These are phyloP conservation scores for Pseudogymnoascus sp. DNA, from an alignment of 2,329 filamentous ascomycete genomes.

Conservation along the genomic window DNA sequence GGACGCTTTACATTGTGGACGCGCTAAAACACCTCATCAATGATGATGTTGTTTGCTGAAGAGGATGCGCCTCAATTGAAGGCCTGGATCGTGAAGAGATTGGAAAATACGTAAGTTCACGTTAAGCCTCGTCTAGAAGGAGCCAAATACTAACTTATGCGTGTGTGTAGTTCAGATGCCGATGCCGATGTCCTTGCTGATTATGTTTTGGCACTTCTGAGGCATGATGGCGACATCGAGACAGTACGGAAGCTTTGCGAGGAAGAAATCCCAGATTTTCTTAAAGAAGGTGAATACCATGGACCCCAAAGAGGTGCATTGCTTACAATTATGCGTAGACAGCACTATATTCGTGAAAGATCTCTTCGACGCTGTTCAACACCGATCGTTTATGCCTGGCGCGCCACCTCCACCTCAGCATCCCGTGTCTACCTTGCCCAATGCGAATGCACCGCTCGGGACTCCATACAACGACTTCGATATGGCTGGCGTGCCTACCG, in stretches of 20 bases:
- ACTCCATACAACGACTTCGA: conserved; percentile 18
- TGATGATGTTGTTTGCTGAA: conserved; percentile 52
- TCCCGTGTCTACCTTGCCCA: conserved; percentile 21
- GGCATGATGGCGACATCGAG: conserved; percentile 57
- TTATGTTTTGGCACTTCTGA: conserved; percentile 70
- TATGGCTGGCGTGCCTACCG: conserved; percentile 16
- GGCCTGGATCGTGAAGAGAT: conserved; percentile 67
- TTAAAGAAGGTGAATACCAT: conserved; percentile 49
- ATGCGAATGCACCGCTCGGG: conserved; percentile 12
- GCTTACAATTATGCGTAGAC: conserved; percentile 33
- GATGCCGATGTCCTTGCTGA: conserved; percentile 76
- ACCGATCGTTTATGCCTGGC: conserved; percentile 52
- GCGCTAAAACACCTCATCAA: not conserved
- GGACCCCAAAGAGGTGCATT: not conserved
- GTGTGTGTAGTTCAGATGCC: conserved; percentile 56
- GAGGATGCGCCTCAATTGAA: conserved; percentile 57
- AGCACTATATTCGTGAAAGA: conserved; percentile 58
- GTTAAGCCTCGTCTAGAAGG: conserved; percentile 4
- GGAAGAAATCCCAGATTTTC: conserved; percentile 65
- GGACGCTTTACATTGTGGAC: not conserved
- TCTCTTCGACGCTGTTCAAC: conserved; percentile 56
- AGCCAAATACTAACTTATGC: conserved; percentile 11
- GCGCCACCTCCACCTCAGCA: conserved; percentile 32
- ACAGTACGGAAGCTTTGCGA: conserved; percentile 60
- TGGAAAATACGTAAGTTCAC: conserved; percentile 60